phyloP scores from a whole-genome alignment of 140 eudicot genomes.

The Oenanthe javanica region DNA sequence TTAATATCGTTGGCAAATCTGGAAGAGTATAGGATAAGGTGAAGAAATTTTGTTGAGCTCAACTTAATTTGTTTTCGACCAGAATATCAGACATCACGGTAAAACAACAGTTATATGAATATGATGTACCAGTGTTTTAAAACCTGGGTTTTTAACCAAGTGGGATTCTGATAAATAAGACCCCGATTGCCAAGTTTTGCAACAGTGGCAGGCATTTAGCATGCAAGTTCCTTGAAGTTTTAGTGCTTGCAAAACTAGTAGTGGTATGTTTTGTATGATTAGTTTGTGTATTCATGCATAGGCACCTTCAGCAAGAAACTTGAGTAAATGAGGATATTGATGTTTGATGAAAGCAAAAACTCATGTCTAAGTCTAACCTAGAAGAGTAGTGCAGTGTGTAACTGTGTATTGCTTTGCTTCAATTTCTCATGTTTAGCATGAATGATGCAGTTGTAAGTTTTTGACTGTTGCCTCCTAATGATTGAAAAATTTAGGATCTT shows the following conservation, averaged over 20 bases:
- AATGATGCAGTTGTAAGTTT: neutral
- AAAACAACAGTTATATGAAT: neutral
- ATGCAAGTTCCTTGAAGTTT: neutral
- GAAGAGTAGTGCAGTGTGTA: neutral
- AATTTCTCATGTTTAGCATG: constrained; percentile 4
- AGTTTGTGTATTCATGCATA: neutral
- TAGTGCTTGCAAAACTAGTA: neutral
- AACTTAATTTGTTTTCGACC: neutral
- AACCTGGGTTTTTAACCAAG: neutral
- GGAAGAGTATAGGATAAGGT: neutral
- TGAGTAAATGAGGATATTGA: neutral
- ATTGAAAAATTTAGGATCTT: neutral
- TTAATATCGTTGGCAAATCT: neutral
- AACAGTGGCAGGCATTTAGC: neutral
- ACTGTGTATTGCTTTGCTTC: neutral
- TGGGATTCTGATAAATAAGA: neutral
- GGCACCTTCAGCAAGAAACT: neutral
- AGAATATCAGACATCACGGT: neutral
- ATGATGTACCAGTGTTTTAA: neutral
- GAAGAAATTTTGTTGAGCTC: neutral
- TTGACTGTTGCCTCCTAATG: constrained; percentile 6
- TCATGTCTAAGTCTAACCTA: neutral
- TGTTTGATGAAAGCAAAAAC: neutral
- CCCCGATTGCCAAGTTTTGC: neutral
- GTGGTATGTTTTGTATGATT: neutral